Evolutionary conservation across 192 early-diverging fungal species (phyloP).

Genomic region (Entomortierella beljakovae): DNA sequence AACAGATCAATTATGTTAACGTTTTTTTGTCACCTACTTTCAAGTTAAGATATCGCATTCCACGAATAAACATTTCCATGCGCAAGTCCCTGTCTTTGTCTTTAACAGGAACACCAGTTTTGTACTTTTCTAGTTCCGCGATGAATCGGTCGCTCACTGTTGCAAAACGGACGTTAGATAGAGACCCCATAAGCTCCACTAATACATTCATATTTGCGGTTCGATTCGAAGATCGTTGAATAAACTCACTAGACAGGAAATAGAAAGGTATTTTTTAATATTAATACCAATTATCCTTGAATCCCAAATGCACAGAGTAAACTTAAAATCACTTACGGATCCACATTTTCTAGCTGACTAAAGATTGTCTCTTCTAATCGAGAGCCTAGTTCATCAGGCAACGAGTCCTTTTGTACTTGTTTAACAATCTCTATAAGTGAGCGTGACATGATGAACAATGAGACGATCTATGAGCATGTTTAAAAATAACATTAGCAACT

Average conservation of each 20-base stretch:
- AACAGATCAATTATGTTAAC: too few species aligned
- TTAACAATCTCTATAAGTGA: constrained; percentile 88
- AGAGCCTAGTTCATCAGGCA: constrained; percentile 86
- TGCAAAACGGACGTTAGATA: constrained; percentile 91
- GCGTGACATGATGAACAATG: constrained; percentile 90
- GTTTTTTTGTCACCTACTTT: constrained; percentile 75
- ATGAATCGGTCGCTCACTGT: constrained; percentile 96
- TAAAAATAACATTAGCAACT: not conserved
- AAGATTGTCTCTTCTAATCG: constrained; percentile 96
- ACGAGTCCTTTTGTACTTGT: constrained; percentile 72
- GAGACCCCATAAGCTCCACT: constrained; percentile 91
- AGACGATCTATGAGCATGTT: constrained; percentile 59
- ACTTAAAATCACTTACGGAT: constrained; percentile 71
- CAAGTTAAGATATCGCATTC: constrained; percentile 91
- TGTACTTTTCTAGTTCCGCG: constrained; percentile 84
- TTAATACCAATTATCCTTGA: too few species aligned
- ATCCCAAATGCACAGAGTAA: not conserved
- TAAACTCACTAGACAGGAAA: constrained; percentile 61
- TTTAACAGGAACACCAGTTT: constrained; percentile 61
- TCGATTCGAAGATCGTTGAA: constrained; percentile 80
- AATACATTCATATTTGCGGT: constrained; percentile 92
- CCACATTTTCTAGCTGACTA: constrained; percentile 85
- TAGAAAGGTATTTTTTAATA: not conserved
- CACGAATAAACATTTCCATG: constrained; percentile 86
- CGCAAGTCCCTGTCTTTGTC: constrained; percentile 79